These are phyloP conservation scores for Hanseniaspora meyeri DNA, from an alignment of 805 yeast species.

Conservation along the genomic window DNA sequence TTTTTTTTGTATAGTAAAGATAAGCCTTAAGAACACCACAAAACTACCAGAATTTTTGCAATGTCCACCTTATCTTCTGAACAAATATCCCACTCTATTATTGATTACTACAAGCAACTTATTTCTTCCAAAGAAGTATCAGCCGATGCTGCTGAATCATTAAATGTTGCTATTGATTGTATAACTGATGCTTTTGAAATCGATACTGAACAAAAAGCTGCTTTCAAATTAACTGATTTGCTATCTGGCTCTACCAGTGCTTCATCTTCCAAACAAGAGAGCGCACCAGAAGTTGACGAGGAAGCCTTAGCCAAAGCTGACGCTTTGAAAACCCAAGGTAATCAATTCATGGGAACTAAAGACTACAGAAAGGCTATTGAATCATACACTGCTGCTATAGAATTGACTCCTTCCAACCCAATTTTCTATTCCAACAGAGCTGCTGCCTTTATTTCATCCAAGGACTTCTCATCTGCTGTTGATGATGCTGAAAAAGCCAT, in stretches of 20 bases:
- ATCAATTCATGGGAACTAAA: constrained; percentile 70
- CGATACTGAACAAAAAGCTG: constrained; percentile 36
- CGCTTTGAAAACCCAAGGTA: constrained; percentile 71
- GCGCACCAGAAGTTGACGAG: constrained; percentile 33
- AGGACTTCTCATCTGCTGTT: constrained; percentile 64
- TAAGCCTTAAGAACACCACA: neutral
- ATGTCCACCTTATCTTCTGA: constrained; percentile 32
- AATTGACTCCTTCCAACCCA: constrained; percentile 55
- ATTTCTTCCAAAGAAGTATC: constrained; percentile 51
- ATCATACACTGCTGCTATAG: constrained; percentile 72
- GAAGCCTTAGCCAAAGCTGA: constrained; percentile 67
- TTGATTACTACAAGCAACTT: constrained; percentile 52
- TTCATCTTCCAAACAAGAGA: constrained; percentile 31
- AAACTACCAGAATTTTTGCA: constrained; percentile 17
- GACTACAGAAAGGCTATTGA: constrained; percentile 61
- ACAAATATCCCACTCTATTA: constrained; percentile 61
- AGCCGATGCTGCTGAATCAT: constrained; percentile 73
- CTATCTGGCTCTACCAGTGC: constrained; percentile 26
- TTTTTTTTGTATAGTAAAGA: no score
- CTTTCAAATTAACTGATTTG: constrained; percentile 32
- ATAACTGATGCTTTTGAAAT: constrained; percentile 76
- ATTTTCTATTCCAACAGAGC: constrained; percentile 90
- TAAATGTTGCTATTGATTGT: constrained; percentile 90
- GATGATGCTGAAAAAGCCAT: constrained; percentile 77
- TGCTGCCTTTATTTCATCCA: constrained; percentile 79